phyloP scores from a whole-genome alignment of 192 early-diverging fungal genomes.

The Dispira parvispora region DNA sequence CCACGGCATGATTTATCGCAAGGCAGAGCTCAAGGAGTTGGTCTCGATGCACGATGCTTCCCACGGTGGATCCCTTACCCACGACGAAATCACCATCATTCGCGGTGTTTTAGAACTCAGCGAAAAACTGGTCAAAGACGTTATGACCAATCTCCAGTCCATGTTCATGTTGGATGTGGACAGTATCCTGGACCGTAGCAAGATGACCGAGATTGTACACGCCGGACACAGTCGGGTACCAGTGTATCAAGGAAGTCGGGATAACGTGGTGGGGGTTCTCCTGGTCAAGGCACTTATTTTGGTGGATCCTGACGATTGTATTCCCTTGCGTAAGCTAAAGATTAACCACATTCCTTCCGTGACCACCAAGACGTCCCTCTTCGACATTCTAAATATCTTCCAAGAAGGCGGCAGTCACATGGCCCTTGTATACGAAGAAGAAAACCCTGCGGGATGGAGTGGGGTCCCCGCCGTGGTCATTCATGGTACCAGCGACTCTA shows the following conservation, averaged over 20 bases:
- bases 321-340: constrained; percentile 38
- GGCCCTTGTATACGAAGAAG: constrained; percentile 43
- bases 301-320: constrained; percentile 50
- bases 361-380: constrained; percentile 25
- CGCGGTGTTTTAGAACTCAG: constrained; percentile 57
- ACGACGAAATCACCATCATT: constrained; percentile 68
- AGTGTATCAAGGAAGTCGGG: constrained; percentile 38
- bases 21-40: constrained; percentile 56
- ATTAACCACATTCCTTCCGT: constrained; percentile 29
- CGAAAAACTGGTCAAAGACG: constrained; percentile 43
- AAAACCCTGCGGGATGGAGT: constrained; percentile 5
- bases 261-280: constrained; percentile 58
- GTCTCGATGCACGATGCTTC: constrained; percentile 55
- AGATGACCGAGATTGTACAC: constrained; percentile 40
- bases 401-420: constrained; percentile 69
- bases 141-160: constrained; percentile 56
- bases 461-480: constrained; percentile 9
- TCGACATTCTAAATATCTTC: constrained; percentile 70
- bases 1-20: constrained; percentile 80
- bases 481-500: constrained; percentile 1
- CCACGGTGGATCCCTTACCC: constrained; percentile 48
- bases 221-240: constrained; percentile 65
- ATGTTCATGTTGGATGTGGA: constrained; percentile 49
- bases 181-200: constrained; percentile 32
- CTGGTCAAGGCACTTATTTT: constrained; percentile 59